A percentile compares a stretch with the other conserved stretches of the same genome.
Conservation (phyloP, 2,329 filamentous ascomycete genomes). For the Fusarium pseudograminearum region DNA sequence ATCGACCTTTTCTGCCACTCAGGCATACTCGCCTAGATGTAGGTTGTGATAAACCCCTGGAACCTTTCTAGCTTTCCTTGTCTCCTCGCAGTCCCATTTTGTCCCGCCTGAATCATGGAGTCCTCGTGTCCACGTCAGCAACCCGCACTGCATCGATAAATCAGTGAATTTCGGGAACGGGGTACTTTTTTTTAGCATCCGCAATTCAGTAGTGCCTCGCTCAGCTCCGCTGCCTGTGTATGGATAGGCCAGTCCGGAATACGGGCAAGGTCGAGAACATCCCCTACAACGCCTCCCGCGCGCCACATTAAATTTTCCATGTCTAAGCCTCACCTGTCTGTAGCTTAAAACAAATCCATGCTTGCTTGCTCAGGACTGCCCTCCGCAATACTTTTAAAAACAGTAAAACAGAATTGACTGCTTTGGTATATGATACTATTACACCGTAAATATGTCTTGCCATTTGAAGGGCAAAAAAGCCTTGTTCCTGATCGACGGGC, state of each 20-base stretch:
- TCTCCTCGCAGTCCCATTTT: conserved; percentile 10
- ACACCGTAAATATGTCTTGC: background rate
- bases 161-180: conserved; percentile 1
- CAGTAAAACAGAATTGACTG: background rate
- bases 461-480: background rate
- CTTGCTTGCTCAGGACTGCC: background rate
- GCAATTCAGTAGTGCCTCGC: conserved; percentile 25
- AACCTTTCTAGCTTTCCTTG: background rate
- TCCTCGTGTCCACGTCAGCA: conserved; percentile 43
- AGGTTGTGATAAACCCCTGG: conserved; percentile 16
- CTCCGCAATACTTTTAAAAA: background rate
- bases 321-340: conserved; percentile 2
- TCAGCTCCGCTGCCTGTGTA: conserved; percentile 14
- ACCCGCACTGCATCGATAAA: conserved; percentile 14
- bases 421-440: background rate
- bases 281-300: conserved; percentile 18
- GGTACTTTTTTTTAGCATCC: conserved; percentile 34
- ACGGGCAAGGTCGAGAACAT: conserved; percentile 7
- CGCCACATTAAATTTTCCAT: conserved; percentile 20
- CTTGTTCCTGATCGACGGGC: conserved; percentile 40
- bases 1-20: background rate
- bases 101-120: conserved; percentile 14
- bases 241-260: background rate
- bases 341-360: background rate
- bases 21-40: background rate